Conservation (phyloP, 1,139 yeast genomes). For the Pichia sp. region DNA sequence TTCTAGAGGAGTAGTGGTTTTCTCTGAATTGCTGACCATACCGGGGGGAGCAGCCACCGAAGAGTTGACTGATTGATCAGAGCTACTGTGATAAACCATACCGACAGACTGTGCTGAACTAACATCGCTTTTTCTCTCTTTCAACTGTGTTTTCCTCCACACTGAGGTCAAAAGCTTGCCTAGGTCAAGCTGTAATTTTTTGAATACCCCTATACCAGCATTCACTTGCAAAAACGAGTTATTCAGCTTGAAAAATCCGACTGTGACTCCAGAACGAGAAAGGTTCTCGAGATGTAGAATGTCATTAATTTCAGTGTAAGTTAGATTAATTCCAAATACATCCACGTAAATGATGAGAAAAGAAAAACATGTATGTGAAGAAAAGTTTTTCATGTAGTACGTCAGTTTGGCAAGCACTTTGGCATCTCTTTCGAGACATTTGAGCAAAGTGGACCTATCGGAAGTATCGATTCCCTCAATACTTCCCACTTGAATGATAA, state of each 20-base stretch:
- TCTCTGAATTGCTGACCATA: background rate
- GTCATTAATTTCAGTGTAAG: constrained; percentile 8
- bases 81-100: background rate
- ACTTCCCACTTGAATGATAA: constrained; percentile 48
- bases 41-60: background rate
- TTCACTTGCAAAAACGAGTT: background rate
- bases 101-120: too few species aligned
- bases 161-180: constrained; percentile 9
- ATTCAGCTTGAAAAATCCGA: constrained; percentile 16
- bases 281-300: constrained; percentile 8
- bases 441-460: constrained; percentile 26
- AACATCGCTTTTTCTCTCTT: too few species aligned
- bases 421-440: constrained; percentile 35
- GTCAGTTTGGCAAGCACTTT: constrained; percentile 39
- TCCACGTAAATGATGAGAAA: constrained; percentile 21
- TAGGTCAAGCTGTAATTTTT: constrained; percentile 9
- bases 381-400: constrained; percentile 37
- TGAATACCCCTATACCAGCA: background rate
- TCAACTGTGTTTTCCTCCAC: constrained; percentile 8
- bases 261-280: background rate
- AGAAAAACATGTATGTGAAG: constrained; percentile 30
- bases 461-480: constrained; percentile 26
- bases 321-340: constrained; percentile 6
- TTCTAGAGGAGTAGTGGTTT: background rate
- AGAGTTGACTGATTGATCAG: background rate